These are phyloP conservation scores for Gossypium schwendimanii DNA, from an alignment of 441 rosid genomes.

Conservation along the genomic window DNA sequence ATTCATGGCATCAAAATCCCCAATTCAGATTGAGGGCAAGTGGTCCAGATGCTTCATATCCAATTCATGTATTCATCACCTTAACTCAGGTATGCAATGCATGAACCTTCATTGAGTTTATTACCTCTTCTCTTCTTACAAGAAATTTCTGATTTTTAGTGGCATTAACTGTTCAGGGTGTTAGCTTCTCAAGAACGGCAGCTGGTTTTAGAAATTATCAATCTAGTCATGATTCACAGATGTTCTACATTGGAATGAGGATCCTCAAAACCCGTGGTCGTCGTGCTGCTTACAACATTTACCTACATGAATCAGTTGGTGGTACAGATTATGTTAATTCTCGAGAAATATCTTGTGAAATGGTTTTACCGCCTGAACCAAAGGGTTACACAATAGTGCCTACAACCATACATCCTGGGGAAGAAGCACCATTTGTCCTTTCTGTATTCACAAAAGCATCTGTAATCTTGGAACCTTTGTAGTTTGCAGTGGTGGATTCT, in stretches of 20 bases:
- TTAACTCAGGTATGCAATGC: constrained; percentile 72
- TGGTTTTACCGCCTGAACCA: constrained; percentile 99
- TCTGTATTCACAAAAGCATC: constrained; percentile 97
- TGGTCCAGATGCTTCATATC: constrained; percentile 83
- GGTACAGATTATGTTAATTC: constrained; percentile 99
- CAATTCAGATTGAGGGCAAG: constrained; percentile 90
- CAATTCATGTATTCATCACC: constrained; percentile 93
- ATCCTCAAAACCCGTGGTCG: constrained; percentile 97
- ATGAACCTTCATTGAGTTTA: neutral
- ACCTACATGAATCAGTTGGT: constrained; percentile 97
- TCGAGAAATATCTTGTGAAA: constrained; percentile 98
- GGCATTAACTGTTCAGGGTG: constrained; percentile 54
- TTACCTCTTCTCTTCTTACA: neutral
- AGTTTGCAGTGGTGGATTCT: constrained; percentile 20
- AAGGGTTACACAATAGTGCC: constrained; percentile 99
- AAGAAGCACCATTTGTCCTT: constrained; percentile 99
- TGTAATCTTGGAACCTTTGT: constrained; percentile 75
- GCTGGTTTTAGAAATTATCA: constrained; percentile 97
- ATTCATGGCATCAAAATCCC: constrained; percentile 99
- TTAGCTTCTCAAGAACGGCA: constrained; percentile 92
- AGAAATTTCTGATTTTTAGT: neutral
- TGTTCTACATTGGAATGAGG: constrained; percentile 99
- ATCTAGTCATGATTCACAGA: constrained; percentile 90
- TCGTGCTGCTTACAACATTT: constrained; percentile 93
- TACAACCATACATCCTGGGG: constrained; percentile 99